Evolutionary conservation across 2,329 filamentous ascomycete genomes (phyloP), one percentile per base, ranked within the genome.

Genomic region (Alternaria arbusti): DNA sequence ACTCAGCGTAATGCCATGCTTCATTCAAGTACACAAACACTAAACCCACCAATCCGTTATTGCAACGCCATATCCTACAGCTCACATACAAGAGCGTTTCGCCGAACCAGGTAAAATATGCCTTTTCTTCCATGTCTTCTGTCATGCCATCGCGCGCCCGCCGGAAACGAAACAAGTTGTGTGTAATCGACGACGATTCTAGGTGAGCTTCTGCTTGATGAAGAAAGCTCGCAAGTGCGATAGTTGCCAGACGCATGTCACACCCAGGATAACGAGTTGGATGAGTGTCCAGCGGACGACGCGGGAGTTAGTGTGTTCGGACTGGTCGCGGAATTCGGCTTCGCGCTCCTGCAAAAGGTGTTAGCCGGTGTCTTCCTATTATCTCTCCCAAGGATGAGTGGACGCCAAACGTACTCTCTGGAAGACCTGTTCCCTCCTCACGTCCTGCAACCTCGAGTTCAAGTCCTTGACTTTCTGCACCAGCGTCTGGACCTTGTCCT

Each of bases 151-250:
- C 23, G 28, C 30, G 28, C 30, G 20, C 32, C 22, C n/a, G 15
- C 30, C 44, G 25, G 36, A 32, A 32, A 26, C 20, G 13, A 52
- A 40, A 40, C 30, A 40, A n/a, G 13, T 23, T 28, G 28, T 46
- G 40, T 25, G 13, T 45, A 17, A 50, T 17, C 32, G 46, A 43
- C 17, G 28, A 13, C 15, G 13, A 13, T 57, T 54, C 82, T 88
- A 99, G 64, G 96, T 98, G 80, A 99, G 89, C 87, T 99, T 99
- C 86, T 98, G 95, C 88, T 99, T 99, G 86, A 99, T 99, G 85
- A 99, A 99, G 88, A 99, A 99, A 50, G 92, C 91, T 72, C 96
- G 88, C 74, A 99, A 87, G 83, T 99, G 95, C 57, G 94, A 97
- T 50, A 99, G 86, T 82, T 99, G 96, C 96, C 96, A 99, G 65